phyloP scores from a whole-genome alignment of 1,284 basidiomycete species.

The Fomitopsis palustris region DNA sequence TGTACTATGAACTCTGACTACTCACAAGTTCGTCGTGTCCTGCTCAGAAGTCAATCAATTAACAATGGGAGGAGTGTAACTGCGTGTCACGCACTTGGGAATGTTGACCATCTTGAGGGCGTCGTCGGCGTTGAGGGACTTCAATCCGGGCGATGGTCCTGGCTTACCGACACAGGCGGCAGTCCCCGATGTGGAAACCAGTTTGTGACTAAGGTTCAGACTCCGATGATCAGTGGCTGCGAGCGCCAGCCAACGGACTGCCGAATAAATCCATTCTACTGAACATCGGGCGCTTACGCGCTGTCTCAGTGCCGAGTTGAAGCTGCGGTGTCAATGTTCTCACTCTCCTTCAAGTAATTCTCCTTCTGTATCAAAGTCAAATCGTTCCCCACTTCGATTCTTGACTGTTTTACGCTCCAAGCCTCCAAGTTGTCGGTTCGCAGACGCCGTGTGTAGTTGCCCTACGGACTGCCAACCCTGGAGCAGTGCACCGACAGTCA shows the following conservation, averaged over 20 bases:
- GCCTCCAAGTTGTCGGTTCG: too few relatives aligned
- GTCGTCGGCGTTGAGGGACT: slow-evolving; percentile 26
- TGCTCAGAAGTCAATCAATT: slow-evolving; percentile 29
- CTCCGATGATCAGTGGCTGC: slow-evolving; percentile 19
- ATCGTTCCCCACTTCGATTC: too few relatives aligned
- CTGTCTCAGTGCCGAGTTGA: too few relatives aligned
- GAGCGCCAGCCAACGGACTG: slow-evolving; percentile 5
- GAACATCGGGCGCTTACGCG: neutral
- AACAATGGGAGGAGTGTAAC: slow-evolving; percentile 12
- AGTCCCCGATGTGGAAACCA: slow-evolving; percentile 25
- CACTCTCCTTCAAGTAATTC: too few relatives aligned
- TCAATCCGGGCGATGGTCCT: slow-evolving; percentile 21
- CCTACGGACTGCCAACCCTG: too few relatives aligned
- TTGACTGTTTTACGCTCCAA: too few relatives aligned
- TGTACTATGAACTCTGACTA: slow-evolving; percentile 8
- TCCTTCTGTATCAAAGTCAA: too few relatives aligned
- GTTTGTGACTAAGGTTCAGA: slow-evolving; percentile 25
- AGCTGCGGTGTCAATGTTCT: too few relatives aligned
- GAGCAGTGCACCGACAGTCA: too few relatives aligned
- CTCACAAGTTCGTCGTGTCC: slow-evolving; percentile 85
- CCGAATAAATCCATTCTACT: neutral
- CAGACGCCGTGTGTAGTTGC: too few relatives aligned
- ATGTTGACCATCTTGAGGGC: slow-evolving; percentile 82
- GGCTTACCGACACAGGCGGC: slow-evolving; percentile 15
- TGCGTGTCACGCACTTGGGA: slow-evolving; percentile 66